phyloP scores from a whole-genome alignment of 768 basidiomycete genomes.

The Cystofilobasidium bisporidii region DNA sequence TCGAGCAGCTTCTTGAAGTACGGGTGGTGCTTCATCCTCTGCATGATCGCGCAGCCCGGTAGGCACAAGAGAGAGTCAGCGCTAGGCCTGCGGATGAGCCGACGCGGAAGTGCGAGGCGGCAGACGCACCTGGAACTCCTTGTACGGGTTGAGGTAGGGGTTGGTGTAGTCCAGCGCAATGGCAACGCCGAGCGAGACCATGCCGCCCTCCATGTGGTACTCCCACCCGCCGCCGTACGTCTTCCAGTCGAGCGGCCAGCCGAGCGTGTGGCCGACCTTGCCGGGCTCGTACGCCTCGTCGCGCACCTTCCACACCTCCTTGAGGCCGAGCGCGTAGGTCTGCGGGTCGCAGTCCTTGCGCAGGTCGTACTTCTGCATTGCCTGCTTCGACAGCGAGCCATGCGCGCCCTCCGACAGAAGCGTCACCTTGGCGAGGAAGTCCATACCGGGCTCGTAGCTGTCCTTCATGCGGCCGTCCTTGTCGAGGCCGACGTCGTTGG shows the following conservation, averaged over 20 bases:
- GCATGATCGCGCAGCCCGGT: too few species aligned
- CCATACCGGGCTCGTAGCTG: slow-evolving; percentile 90
- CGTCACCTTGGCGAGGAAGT: slow-evolving; percentile 82
- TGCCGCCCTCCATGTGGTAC: slow-evolving; percentile 88
- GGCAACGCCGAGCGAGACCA: slow-evolving; percentile 83
- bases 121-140: slow-evolving; percentile 73
- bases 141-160: slow-evolving; percentile 82
- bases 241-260: slow-evolving; percentile 74
- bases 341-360: slow-evolving; percentile 66
- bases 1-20: slow-evolving; percentile 73
- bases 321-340: slow-evolving; percentile 90
- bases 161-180: slow-evolving; percentile 91
- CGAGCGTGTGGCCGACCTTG: slow-evolving; percentile 84
- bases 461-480: slow-evolving; percentile 66
- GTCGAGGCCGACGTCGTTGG: slow-evolving; percentile 89
- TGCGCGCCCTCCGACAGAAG: slow-evolving; percentile 92
- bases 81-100: too few species aligned
- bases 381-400: slow-evolving; percentile 74
- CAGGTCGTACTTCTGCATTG: slow-evolving; percentile 63
- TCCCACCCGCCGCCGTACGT: slow-evolving; percentile 91
- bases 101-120: not conserved
- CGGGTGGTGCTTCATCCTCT: slow-evolving; percentile 94
- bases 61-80: too few species aligned
- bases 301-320: slow-evolving; percentile 93
- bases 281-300: slow-evolving; percentile 56